A percentile compares a stretch with the other conserved stretches of the same genome.
phyloP scores from a whole-genome alignment of 805 yeast genomes.

The Metschnikowia henanensis region DNA sequence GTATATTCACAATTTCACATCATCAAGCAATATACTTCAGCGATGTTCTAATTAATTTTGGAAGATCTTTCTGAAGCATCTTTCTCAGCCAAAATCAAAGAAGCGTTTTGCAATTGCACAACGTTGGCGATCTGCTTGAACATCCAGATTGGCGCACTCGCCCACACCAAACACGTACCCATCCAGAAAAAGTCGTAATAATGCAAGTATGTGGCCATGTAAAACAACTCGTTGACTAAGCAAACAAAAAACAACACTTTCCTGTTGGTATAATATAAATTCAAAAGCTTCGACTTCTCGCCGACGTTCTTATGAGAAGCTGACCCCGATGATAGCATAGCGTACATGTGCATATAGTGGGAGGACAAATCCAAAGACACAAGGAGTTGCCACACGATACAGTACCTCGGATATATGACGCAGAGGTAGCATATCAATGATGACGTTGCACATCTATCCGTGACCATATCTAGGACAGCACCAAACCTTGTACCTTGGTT shows the following conservation, averaged over 20 bases:
- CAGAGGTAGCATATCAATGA: conserved; percentile 87
- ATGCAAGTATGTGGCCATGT: conserved; percentile 81
- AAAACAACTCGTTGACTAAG: conserved; percentile 90
- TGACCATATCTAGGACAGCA: conserved; percentile 97
- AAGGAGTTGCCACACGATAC: conserved; percentile 75
- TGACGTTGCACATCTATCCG: conserved; percentile 96
- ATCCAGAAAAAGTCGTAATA: conserved; percentile 62
- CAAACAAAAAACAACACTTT: conserved; percentile 84
- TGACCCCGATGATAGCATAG: conserved; percentile 79
- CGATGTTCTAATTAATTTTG: conserved; percentile 8
- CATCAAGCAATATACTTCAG: not conserved
- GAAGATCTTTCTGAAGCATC: conserved; percentile 59
- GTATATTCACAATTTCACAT: too few relatives aligned
- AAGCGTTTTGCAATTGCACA: conserved; percentile 86
- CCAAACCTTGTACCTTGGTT: conserved; percentile 92
- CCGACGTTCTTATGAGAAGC: conserved; percentile 82
- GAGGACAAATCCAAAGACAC: conserved; percentile 86
- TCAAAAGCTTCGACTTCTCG: conserved; percentile 68
- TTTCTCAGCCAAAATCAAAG: conserved; percentile 69
- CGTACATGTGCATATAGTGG: conserved; percentile 99
- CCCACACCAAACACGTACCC: conserved; percentile 56
- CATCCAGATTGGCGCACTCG: conserved; percentile 82
- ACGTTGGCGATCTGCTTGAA: conserved; percentile 91
- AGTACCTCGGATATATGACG: conserved; percentile 70
- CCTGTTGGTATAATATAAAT: conserved; percentile 85